Evolutionary conservation across 768 basidiomycete species (phyloP).

Genomic region (Mycena amicta): DNA sequence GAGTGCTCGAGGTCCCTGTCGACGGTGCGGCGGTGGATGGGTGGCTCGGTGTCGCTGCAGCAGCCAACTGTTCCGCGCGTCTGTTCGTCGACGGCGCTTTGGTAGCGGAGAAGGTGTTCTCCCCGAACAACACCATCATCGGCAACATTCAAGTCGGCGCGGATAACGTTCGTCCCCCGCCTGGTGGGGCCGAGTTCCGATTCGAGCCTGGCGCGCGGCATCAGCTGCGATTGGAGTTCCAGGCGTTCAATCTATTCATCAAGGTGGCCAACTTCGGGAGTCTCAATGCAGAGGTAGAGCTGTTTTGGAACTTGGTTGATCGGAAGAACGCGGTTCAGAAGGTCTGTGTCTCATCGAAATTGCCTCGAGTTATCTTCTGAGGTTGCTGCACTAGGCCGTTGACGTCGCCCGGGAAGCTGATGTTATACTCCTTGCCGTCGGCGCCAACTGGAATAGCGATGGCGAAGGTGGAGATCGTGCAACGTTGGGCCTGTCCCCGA

Average conservation of each 20-base stretch:
- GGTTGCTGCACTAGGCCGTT: conserved; percentile 20
- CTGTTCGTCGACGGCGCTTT: conserved; percentile 26
- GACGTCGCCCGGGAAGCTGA: conserved; percentile 27
- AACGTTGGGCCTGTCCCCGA: conserved; percentile 26
- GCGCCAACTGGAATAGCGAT: conserved; percentile 31
- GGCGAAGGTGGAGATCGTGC: conserved; percentile 29
- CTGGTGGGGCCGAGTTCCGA: conserved; percentile 22
- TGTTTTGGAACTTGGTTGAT: conserved; percentile 30
- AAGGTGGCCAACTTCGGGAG: conserved; percentile 27
- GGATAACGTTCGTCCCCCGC: conserved; percentile 23
- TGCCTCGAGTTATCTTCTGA: neutral
- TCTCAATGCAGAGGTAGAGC: conserved; percentile 27
- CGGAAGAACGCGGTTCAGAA: conserved; percentile 18
- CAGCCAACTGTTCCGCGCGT: conserved; percentile 25
- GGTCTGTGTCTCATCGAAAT: conserved; percentile 5
- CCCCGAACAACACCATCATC: conserved; percentile 22
- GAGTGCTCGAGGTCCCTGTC: conserved; percentile 26
- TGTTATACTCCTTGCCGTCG: conserved; percentile 27
- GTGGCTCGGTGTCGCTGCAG: conserved; percentile 27
- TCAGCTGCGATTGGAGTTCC: conserved; percentile 25
- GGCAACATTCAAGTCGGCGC: conserved; percentile 25
- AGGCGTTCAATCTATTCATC: conserved; percentile 24
- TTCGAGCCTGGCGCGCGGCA: conserved; percentile 24
- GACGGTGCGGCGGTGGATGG: conserved; percentile 24
- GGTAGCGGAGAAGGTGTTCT: conserved; percentile 17